phyloP scores from a whole-genome alignment of 768 basidiomycete genomes.

The Phylloporus sp. region DNA sequence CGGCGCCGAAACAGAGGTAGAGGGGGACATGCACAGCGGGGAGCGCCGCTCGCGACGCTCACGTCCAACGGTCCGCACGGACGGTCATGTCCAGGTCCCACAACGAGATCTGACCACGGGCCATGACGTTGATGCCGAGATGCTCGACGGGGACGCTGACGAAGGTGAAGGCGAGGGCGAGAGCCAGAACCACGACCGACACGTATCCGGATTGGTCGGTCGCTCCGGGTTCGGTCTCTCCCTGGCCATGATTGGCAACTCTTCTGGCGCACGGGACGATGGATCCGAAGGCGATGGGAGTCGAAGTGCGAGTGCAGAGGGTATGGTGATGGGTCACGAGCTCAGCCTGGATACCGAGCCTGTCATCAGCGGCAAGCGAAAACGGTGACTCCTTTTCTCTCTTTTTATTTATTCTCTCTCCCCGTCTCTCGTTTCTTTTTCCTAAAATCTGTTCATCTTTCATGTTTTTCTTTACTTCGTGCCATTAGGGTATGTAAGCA shows the following conservation, averaged over 20 bases:
- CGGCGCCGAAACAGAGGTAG: conserved; percentile 34
- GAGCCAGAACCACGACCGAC: conserved; percentile 6
- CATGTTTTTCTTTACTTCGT: background rate
- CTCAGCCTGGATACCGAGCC: conserved; percentile 4
- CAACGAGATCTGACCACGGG: conserved; percentile 6
- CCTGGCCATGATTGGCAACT: conserved; percentile 6
- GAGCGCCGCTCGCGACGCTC: conserved; percentile 13
- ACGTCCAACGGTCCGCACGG: conserved; percentile 27
- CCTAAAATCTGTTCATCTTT: background rate
- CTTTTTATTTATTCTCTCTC: background rate
- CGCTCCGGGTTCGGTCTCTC: conserved; percentile 19
- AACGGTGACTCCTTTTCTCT: conserved; percentile 10
- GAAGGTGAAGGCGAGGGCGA: conserved; percentile 15
- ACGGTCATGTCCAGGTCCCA: conserved; percentile 17
- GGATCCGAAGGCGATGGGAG: conserved; percentile 20
- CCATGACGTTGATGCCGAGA: conserved; percentile 25
- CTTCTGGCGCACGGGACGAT: conserved; percentile 14
- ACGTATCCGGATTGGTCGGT: background rate
- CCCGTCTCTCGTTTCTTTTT: background rate
- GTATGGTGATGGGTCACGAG: conserved; percentile 1
- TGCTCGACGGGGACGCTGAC: conserved; percentile 25
- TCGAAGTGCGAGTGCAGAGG: conserved; percentile 17
- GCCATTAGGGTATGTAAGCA: conserved; percentile 10
- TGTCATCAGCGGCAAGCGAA: conserved; percentile 23
- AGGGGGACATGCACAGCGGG: conserved; percentile 19